Evolutionary conservation across 306 rosid genomes (phyloP), one percentile per base, ranked within the genome.

Genomic region (Cicer judaicum): DNA sequence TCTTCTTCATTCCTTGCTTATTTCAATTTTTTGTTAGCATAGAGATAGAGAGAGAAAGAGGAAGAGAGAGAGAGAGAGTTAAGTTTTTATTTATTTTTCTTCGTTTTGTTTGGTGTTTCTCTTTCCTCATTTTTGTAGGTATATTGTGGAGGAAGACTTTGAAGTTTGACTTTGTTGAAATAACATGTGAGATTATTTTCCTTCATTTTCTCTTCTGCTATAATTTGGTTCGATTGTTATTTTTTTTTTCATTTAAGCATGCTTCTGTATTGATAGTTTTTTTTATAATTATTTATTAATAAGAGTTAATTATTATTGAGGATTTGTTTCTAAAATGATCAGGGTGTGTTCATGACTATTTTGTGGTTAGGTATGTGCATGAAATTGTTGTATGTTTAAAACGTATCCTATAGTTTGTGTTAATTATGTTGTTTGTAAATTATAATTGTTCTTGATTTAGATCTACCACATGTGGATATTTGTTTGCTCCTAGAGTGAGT

Each of bases 141-240:
- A 16, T 71, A 38, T 24, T 39, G 66, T 14, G 70, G 73, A 64
- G 65, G 80, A 79, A 68, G 77, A 69, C 55, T 77, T 70, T 36
- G 64, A 7, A 76, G 81, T 57, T 73, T 79, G 73, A 73, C 67
- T 62, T 84, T 60, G 69, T 77, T 50, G 15, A 56, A 61, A 43
- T 68, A 71, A 16, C 60, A 39, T 18, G 89, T 88, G 72, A 83
- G 91, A 81, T 52, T 18, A 10, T 68, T 69, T 68, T 64, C 40
- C 6, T 74, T 81, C 34, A 10, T 76, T 67, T 60, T 54, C 13
- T 19, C 13, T 71, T 65, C 48, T 63, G 5, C 36, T 29, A 14
- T 43, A 5, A 18, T 72, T 74, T 60, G 70, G 62, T 59, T 6
- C 57, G 67, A 16, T 48, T 67, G 9, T 67, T 8, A 9, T 57